Evolutionary conservation across 257 asterid genomes (phyloP).

Genomic region (Fraxinus excelsior): DNA sequence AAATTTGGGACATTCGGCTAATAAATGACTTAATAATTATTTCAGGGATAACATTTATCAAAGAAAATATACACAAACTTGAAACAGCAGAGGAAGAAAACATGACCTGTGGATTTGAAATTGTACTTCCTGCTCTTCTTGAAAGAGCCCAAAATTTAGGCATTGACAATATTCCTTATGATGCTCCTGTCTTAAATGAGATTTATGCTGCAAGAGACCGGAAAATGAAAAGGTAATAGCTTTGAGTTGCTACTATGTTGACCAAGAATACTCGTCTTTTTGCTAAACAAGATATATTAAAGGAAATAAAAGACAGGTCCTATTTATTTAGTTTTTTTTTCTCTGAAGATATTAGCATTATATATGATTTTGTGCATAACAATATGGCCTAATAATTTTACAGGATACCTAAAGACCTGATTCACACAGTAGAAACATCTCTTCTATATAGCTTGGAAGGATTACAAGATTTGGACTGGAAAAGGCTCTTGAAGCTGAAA

Average conservation of each 20-base stretch:
- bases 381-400: not conserved
- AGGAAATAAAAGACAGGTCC: not conserved
- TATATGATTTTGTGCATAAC: too few species aligned
- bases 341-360: too few species aligned
- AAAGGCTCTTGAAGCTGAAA: conserved; percentile 41
- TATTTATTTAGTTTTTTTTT: not conserved
- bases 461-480: conserved; percentile 39
- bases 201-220: conserved; percentile 23
- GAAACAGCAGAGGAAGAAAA: not conserved
- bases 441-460: conserved; percentile 53
- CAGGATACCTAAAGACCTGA: conserved; percentile 44
- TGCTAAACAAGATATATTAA: too few species aligned
- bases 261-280: too few species aligned
- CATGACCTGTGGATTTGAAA: conserved; percentile 20
- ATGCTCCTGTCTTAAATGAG: conserved; percentile 16
- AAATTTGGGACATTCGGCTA: not conserved
- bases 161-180: conserved; percentile 34
- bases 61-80: conserved; percentile 16
- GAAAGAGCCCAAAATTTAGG: conserved; percentile 25
- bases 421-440: conserved; percentile 44
- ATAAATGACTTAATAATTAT: not conserved
- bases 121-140: conserved; percentile 30
- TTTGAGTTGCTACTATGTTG: not conserved
- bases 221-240: conserved; percentile 26
- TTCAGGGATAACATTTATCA: conserved; percentile 2